A percentile compares a stretch with the other conserved stretches of the same genome.
Evolutionary conservation across 1,284 basidiomycete genomes (phyloP).

Genomic region (Apiotrichum domesticum): DNA sequence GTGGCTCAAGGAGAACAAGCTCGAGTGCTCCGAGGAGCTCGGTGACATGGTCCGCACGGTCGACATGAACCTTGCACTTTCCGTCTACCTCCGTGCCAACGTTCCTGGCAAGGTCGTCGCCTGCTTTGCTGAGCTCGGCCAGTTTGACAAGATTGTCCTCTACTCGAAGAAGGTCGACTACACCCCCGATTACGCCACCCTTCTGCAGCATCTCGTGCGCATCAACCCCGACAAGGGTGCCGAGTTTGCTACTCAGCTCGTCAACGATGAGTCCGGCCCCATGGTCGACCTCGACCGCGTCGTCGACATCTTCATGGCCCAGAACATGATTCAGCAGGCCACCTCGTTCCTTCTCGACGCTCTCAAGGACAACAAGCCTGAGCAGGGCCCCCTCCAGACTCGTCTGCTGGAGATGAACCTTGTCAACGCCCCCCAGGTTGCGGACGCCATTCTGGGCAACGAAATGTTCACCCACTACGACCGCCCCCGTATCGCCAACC

Average conservation of each 20-base stretch:
- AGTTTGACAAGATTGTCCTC: slow-evolving; percentile 96
- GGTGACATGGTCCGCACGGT: slow-evolving; percentile 86
- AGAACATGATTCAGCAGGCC: slow-evolving; percentile 99
- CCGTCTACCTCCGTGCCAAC: slow-evolving; percentile 96
- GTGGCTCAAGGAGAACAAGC: slow-evolving; percentile 99
- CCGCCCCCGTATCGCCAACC: slow-evolving; percentile 90
- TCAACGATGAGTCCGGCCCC: slow-evolving; percentile 88
- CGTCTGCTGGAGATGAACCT: slow-evolving; percentile 98
- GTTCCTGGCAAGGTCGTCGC: slow-evolving; percentile 98
- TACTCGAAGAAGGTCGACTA: slow-evolving; percentile 98
- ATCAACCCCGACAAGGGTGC: slow-evolving; percentile 96
- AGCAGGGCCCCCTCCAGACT: slow-evolving; percentile 94
- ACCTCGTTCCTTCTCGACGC: slow-evolving; percentile 97
- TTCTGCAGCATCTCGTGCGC: slow-evolving; percentile 97
- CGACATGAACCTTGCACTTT: slow-evolving; percentile 98
- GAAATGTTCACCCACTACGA: slow-evolving; percentile 99
- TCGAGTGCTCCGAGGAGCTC: slow-evolving; percentile 97
- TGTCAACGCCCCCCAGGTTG: slow-evolving; percentile 94
- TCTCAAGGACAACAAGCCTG: slow-evolving; percentile 98
- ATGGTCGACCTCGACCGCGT: slow-evolving; percentile 92
- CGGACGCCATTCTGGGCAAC: slow-evolving; percentile 97
- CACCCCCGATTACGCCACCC: slow-evolving; percentile 84
- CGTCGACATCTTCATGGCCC: slow-evolving; percentile 98
- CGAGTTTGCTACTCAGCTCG: slow-evolving; percentile 93
- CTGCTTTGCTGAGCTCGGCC: slow-evolving; percentile 97